phyloP scores from a whole-genome alignment of 1,284 basidiomycete genomes.

The Megacollybia platyphylla region DNA sequence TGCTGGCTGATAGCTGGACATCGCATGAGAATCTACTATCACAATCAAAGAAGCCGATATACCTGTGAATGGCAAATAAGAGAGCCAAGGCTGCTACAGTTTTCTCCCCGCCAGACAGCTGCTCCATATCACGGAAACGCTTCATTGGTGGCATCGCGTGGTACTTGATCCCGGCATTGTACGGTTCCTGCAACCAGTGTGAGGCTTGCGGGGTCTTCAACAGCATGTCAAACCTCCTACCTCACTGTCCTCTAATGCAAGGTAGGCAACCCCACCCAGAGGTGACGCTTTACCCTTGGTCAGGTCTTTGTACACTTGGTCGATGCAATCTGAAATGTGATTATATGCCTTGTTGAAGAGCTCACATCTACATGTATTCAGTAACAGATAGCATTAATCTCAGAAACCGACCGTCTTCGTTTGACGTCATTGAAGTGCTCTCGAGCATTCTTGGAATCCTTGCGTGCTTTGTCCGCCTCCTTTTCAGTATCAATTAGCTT shows the following conservation, averaged over 20 bases:
- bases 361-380: constrained; percentile 40
- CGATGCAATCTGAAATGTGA: constrained; percentile 91
- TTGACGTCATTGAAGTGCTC: constrained; percentile 88
- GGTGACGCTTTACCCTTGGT: constrained; percentile 90
- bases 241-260: constrained; percentile 91
- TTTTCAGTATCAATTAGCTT: constrained; percentile 64
- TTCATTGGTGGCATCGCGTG: constrained; percentile 99
- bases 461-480: constrained; percentile 68
- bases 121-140: constrained; percentile 98
- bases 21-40: constrained; percentile 16
- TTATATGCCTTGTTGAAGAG: constrained; percentile 94
- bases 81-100: constrained; percentile 95
- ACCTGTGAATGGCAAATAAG: constrained; percentile 94
- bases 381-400: neutral
- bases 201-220: constrained; percentile 3
- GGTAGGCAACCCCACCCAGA: constrained; percentile 93
- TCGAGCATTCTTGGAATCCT: constrained; percentile 78
- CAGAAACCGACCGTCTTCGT: constrained; percentile 50
- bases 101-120: constrained; percentile 96
- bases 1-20: constrained; percentile 75
- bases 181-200: constrained; percentile 66
- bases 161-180: constrained; percentile 91
- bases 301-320: constrained; percentile 94
- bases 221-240: constrained; percentile 24
- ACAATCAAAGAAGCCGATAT: neutral